Base-by-base conservation (phyloP, 352 stramenopile species). In the Phytophthora chlamydospora region DNA sequence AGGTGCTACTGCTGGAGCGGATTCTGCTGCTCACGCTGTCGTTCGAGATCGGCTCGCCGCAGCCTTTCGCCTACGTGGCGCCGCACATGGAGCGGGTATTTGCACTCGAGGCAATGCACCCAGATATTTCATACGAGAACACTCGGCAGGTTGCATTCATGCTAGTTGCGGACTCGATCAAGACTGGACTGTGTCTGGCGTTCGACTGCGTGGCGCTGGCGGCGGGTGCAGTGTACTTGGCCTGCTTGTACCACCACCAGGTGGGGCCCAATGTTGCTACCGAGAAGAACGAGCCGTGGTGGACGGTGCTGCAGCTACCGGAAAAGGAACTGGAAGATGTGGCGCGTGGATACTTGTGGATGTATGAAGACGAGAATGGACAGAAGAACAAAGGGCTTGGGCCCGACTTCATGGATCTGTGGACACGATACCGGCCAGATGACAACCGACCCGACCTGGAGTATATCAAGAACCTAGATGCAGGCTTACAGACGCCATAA, bases 1-100 rank as follows among this genome's bases (percentile, higher is more conserved):
- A 86, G 19, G 80, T 94, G 51, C 64, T 91, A 45, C 68, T 91
- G 29, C 69, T 89, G 10, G 83, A 94, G 70, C 62, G 85, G 45
- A 75, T 94, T 24, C 29, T 94, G 47, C 55, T 94, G 48, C 83
- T 91, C 44, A 91, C 83, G 27, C 67, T 94, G 12, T 81, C 75
- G 19, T 94, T 92, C 47, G 78, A 94, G 42, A 66, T 94, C 16
- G 71, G 71, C n/a, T 66, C 83, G 2, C 74, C 85, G 13, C 79
- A 92, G 62, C 83, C 85, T 0, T 90, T 88, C 56, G 68, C 78
- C 14, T 88, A 90, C 43, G 75, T 91, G 8, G 55, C 75, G 19
- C 72, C 61, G 4, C 64, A 66, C 14, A 79, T 93, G 73, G 79
- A 89, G 42, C 53, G 50, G 3, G 24, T 93, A 12, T 85, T 90